Conservation (phyloP, 2,329 filamentous ascomycete genomes). For the Diaporthe sp. region DNA sequence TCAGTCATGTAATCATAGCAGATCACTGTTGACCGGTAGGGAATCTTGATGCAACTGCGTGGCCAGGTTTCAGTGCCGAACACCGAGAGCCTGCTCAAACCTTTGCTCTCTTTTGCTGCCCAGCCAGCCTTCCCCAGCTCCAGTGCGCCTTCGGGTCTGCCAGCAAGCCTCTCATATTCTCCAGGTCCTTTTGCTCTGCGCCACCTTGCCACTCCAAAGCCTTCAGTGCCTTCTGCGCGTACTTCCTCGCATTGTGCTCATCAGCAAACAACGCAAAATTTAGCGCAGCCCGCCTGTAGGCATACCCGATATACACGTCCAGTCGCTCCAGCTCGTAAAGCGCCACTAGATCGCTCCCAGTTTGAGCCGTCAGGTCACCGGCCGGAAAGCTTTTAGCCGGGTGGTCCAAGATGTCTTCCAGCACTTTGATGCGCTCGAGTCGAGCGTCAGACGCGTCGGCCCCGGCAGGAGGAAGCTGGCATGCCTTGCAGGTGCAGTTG, state of each 20-base stretch:
- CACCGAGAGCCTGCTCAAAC: background rate
- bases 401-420: background rate
- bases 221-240: background rate
- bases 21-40: background rate
- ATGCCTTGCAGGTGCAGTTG: slow-evolving; percentile 7
- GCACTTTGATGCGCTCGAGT: slow-evolving; percentile 9
- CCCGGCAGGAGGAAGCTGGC: background rate
- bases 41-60: background rate
- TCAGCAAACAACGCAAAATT: slow-evolving; percentile 17
- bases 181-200: background rate
- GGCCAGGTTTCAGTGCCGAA: too few relatives aligned
- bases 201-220: background rate
- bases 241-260: background rate
- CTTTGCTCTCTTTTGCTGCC: background rate
- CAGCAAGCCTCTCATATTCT: background rate
- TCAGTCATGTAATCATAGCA: background rate
- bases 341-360: background rate
- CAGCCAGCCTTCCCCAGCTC: slow-evolving; percentile 20
- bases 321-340: slow-evolving; percentile 14
- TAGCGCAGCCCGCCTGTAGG: background rate
- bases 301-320: slow-evolving; percentile 3
- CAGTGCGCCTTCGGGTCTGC: slow-evolving; percentile 18
- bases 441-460: slow-evolving; percentile 4
- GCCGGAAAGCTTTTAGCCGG: background rate
- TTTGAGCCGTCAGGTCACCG: background rate